Conservation (phyloP, 2,329 filamentous ascomycete species). For the Penicillium sp. region DNA sequence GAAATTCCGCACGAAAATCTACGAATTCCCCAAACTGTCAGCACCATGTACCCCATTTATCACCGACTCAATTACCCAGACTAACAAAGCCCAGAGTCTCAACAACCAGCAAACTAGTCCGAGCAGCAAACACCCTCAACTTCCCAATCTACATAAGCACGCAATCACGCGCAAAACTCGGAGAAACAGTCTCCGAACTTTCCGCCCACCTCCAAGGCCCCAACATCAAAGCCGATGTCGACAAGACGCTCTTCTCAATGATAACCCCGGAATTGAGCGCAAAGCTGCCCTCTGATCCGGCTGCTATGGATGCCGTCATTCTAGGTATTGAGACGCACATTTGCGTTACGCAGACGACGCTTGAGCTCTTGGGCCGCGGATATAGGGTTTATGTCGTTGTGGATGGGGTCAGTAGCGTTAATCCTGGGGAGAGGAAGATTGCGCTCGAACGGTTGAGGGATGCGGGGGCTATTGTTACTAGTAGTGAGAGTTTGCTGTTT, state of each 20-base stretch:
- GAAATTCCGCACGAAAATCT: constrained; percentile 80
- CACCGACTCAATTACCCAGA: neutral
- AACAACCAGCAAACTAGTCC: constrained; percentile 68
- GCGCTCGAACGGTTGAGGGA: constrained; percentile 73
- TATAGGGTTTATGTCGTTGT: constrained; percentile 84
- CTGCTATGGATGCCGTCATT: constrained; percentile 64
- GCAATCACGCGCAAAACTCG: constrained; percentile 75
- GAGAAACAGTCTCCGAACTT: constrained; percentile 76
- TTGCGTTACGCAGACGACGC: constrained; percentile 87
- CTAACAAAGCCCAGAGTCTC: constrained; percentile 51
- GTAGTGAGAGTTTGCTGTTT: constrained; percentile 86
- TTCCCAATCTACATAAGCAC: constrained; percentile 86
- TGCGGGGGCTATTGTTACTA: constrained; percentile 77
- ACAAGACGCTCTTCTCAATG: constrained; percentile 94
- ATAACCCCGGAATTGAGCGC: constrained; percentile 65
- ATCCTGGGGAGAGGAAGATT: constrained; percentile 74
- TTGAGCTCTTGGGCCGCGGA: constrained; percentile 73
- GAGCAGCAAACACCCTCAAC: constrained; percentile 50
- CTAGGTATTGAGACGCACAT: constrained; percentile 94
- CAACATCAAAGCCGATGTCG: constrained; percentile 59
- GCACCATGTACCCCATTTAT: constrained; percentile 34
- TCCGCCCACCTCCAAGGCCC: constrained; percentile 44
- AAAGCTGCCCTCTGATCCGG: constrained; percentile 21
- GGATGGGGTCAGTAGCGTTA: constrained; percentile 86
- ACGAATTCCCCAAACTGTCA: constrained; percentile 79